Percentiles rank a stretch among this genome's conserved stretches.
phyloP scores from a whole-genome alignment of 441 rosid species.

The Eruca vesicaria region DNA sequence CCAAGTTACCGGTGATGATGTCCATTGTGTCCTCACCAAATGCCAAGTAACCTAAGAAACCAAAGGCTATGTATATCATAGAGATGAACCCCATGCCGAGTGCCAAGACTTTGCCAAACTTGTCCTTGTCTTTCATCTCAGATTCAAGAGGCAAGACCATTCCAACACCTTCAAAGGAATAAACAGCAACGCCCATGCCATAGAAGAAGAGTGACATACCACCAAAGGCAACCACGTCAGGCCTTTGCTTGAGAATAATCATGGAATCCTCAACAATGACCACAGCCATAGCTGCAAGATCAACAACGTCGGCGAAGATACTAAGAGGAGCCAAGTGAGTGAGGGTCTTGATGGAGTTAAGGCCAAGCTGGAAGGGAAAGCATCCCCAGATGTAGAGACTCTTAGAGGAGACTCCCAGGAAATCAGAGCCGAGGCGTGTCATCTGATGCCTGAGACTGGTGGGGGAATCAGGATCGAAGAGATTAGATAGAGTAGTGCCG shows the following conservation, averaged over 20 bases:
- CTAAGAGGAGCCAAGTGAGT: constrained; percentile 86
- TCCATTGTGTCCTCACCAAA: constrained; percentile 66
- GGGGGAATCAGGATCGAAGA: constrained; percentile 7
- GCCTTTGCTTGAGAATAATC: constrained; percentile 38
- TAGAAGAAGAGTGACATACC: constrained; percentile 58
- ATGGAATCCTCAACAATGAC: constrained; percentile 58
- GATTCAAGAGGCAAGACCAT: constrained; percentile 84
- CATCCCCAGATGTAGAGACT: constrained; percentile 60
- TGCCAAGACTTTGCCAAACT: constrained; percentile 54
- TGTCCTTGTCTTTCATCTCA: constrained; percentile 57
- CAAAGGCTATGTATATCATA: constrained; percentile 60
- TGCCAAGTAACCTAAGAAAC: constrained; percentile 75
- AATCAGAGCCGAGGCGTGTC: background rate
- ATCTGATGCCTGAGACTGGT: constrained; percentile 20
- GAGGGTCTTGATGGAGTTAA: constrained; percentile 62
- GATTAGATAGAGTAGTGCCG: constrained; percentile 40
- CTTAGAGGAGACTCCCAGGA: constrained; percentile 50
- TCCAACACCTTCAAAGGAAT: constrained; percentile 74
- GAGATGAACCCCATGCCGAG: constrained; percentile 54
- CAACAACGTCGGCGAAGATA: constrained; percentile 82
- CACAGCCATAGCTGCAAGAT: constrained; percentile 70
- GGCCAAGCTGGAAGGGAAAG: constrained; percentile 73
- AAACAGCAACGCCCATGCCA: constrained; percentile 83
- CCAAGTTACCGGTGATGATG: constrained; percentile 73
- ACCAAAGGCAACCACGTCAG: constrained; percentile 56